phyloP scores from a whole-genome alignment of 805 yeast genomes.

The Tetrapisispora iriomotensis region DNA sequence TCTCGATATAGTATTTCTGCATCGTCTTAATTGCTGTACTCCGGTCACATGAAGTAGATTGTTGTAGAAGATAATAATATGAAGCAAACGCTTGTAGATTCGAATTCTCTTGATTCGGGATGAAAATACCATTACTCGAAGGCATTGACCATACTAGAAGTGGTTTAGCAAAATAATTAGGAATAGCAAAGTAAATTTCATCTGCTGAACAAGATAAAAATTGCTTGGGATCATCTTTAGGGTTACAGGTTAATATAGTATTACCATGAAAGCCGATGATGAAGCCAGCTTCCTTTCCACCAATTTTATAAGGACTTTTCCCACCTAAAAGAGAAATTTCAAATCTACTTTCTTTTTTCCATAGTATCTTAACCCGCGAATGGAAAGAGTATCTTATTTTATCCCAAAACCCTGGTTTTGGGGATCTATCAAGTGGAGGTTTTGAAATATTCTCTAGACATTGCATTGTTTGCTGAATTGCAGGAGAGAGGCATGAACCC shows the following conservation, averaged over 20 bases:
- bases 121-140: constrained; percentile 34
- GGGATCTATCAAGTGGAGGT: constrained; percentile 82
- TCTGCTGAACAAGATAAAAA: constrained; percentile 57
- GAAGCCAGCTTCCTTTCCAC: constrained; percentile 66
- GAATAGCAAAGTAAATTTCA: constrained; percentile 59
- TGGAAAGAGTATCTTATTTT: constrained; percentile 69
- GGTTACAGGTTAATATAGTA: constrained; percentile 52
- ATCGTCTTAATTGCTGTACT: constrained; percentile 14
- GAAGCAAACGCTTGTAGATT: constrained; percentile 37
- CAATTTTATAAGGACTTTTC: constrained; percentile 64
- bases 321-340: constrained; percentile 64
- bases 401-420: constrained; percentile 88
- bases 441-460: constrained; percentile 77
- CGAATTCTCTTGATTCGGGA: constrained; percentile 35
- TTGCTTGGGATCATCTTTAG: constrained; percentile 54
- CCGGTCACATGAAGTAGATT: constrained; percentile 13
- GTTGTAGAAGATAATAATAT: constrained; percentile 38
- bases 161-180: constrained; percentile 54
- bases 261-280: constrained; percentile 58
- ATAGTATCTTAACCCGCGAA: constrained; percentile 49
- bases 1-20: constrained; percentile 33
- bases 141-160: constrained; percentile 51
- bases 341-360: constrained; percentile 42
- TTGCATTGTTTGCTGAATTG: constrained; percentile 67
- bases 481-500: constrained; percentile 81